Evolutionary conservation across 257 asterid species (phyloP), one percentile per base, ranked within the genome.

Genomic region (Forsythia suspensa): DNA sequence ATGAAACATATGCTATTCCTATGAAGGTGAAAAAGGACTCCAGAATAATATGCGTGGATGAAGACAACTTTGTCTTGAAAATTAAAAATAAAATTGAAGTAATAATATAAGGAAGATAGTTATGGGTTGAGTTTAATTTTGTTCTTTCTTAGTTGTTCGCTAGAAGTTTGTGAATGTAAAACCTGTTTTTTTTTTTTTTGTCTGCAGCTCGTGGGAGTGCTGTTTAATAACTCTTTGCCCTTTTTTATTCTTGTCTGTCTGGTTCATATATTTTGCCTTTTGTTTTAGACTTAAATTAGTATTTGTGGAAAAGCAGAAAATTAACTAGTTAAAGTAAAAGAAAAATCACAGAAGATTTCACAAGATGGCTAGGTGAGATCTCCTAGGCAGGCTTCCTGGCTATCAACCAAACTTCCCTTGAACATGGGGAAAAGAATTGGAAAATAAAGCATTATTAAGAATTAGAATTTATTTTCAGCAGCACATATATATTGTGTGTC

Each of bases 1-100:
- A 55, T 9, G 38, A 65, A 71, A 61, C 70, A 52, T 29, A 6
- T 44, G 66, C 12, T 67, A 7, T 74, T 79, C 52, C 69, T 79
- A 73, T 15, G 9, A 10, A 38, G 3, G 69, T 18, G 71, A 66
- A 16, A 66, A 59, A 57, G 21, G 55, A 43, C 15, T 12, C 18
- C 40, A 21, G 46, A 71, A 13, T 46, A 46, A 12, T 46, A 65
- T 52, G 7, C 57, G 41, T 8, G 74, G 55, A 15, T 41, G 52
- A 41, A 70, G 37, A 41, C 34, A 55, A 4, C 34, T 20, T 71
- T 52, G n/a, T 24, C 36, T 71, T 37, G 66, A n/a, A 57, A 57
- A 16, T 57, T 16, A 46, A 46, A 46, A 0, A n/a, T 57, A n/a
- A 2, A 16, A 18, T 8, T 16, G 24, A 57, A 3, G 34, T 5